Percentiles rank a stretch among this genome's conserved stretches.
phyloP scores from a whole-genome alignment of 768 basidiomycete genomes.

The Glaciozyma martinii region DNA sequence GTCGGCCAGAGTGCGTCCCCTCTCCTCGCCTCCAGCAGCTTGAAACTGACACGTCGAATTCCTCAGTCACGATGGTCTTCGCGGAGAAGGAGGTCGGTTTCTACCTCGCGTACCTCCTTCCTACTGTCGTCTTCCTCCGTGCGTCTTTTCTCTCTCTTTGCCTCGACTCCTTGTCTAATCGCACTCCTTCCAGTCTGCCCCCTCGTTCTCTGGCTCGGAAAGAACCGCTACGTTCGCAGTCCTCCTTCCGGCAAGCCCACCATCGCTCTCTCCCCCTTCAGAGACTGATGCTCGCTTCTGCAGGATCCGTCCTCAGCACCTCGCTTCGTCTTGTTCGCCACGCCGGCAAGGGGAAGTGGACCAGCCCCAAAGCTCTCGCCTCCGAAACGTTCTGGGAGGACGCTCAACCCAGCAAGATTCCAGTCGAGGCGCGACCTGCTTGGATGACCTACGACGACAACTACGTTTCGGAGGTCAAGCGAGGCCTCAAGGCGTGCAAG shows the following conservation, averaged over 20 bases:
- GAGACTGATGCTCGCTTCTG: not conserved
- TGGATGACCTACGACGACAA: conserved; percentile 36
- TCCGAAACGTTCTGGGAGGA: conserved; percentile 31
- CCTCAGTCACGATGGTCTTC: conserved; percentile 17
- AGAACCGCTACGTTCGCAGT: conserved; percentile 32
- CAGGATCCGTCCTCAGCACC: conserved; percentile 25
- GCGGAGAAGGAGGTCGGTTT: conserved; percentile 37
- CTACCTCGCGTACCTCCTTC: conserved; percentile 37
- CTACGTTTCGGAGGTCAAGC: conserved; percentile 36
- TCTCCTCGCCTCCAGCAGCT: not conserved
- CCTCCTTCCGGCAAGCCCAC: conserved; percentile 33
- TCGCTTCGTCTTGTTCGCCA: conserved; percentile 8
- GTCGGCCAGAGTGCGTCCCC: conserved; percentile 47
- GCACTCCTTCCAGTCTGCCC: conserved; percentile 26
- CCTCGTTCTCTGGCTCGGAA: conserved; percentile 32
- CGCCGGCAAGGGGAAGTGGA: conserved; percentile 15
- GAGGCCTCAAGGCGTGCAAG: conserved; percentile 38
- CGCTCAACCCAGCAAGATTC: conserved; percentile 31
- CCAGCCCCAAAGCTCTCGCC: conserved; percentile 8
- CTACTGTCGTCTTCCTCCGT: conserved; percentile 31
- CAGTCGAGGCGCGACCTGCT: conserved; percentile 25
- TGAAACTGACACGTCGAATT: not conserved
- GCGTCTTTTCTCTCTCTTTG: too few species aligned
- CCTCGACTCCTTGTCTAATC: too few species aligned
- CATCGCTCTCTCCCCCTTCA: not conserved